Evolutionary conservation across 1,139 yeast genomes (phyloP).

Genomic region (Scheffersomyces cryptocercus): DNA sequence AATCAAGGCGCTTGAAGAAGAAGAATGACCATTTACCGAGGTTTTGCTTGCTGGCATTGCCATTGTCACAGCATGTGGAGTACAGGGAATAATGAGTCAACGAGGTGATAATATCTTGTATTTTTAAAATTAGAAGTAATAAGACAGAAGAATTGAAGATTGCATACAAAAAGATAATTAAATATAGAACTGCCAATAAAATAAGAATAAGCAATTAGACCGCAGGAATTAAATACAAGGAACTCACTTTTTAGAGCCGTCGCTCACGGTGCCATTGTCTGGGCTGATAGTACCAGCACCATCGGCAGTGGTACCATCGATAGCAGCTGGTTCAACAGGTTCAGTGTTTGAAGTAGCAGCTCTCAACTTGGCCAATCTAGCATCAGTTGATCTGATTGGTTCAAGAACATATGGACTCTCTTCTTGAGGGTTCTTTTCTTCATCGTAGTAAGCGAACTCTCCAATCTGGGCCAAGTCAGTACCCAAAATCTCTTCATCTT

Average conservation of each 20-base stretch:
- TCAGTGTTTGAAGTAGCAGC: conserved; percentile 19
- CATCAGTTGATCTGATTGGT: conserved; percentile 65
- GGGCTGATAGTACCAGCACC: conserved; percentile 22
- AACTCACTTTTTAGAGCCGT: conserved; percentile 16
- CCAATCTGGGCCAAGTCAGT: conserved; percentile 89
- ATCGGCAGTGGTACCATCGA: conserved; percentile 17
- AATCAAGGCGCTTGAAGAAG: no score
- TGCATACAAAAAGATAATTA: not conserved
- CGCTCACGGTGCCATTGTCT: conserved; percentile 21
- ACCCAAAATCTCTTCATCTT: conserved; percentile 89
- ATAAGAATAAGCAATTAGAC: no score
- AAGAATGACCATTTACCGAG: no score
- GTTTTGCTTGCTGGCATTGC: no score
- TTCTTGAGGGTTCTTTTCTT: conserved; percentile 17
- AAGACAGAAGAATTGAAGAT: conserved; percentile 1
- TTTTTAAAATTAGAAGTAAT: not conserved
- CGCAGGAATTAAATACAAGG: no score
- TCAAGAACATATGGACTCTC: conserved; percentile 62
- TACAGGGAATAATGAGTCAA: no score
- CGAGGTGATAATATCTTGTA: not conserved
- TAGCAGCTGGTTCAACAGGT: conserved; percentile 10
- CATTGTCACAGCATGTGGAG: no score
- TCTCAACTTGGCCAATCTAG: conserved; percentile 40
- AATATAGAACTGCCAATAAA: not conserved
- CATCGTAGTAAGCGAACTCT: conserved; percentile 72